These are phyloP conservation scores for Diaporthe eres DNA, from an alignment of 2,329 filamentous ascomycete species.

Conservation along the genomic window DNA sequence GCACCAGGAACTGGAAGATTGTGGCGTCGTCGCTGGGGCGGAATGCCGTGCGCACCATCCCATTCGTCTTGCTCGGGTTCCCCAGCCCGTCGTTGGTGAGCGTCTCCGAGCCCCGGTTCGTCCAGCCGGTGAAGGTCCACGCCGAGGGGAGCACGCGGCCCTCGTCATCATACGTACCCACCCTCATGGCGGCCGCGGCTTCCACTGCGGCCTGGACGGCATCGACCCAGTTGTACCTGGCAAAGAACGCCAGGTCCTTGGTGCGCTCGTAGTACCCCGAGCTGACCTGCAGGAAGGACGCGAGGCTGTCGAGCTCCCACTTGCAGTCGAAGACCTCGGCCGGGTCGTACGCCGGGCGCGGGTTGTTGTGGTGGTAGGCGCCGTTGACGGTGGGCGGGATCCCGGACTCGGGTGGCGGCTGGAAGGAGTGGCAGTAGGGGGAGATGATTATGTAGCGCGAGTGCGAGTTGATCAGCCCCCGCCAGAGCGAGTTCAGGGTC, in stretches of 20 bases:
- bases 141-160: constrained; percentile 65
- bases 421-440: constrained; percentile 93
- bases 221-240: constrained; percentile 73
- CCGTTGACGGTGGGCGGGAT: constrained; percentile 71
- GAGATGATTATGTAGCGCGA: constrained; percentile 75
- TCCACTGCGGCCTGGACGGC: constrained; percentile 77
- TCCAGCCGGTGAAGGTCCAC: constrained; percentile 83
- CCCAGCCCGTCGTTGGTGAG: constrained; percentile 80
- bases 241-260: constrained; percentile 70
- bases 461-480: constrained; percentile 80
- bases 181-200: constrained; percentile 75
- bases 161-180: constrained; percentile 76
- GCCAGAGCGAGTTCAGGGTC: constrained; percentile 76
- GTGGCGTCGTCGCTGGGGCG: constrained; percentile 88
- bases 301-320: constrained; percentile 91
- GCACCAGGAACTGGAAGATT: constrained; percentile 84
- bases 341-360: constrained; percentile 75
- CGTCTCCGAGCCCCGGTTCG: constrained; percentile 80
- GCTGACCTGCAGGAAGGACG: constrained; percentile 85
- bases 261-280: constrained; percentile 81
- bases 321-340: constrained; percentile 87
- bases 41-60: constrained; percentile 84
- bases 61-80: constrained; percentile 83
- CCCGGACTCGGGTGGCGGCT: constrained; percentile 83
- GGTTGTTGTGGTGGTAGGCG: constrained; percentile 70